A percentile compares a stretch with the other conserved stretches of the same genome.
Evolutionary conservation across 331 rosid species (phyloP).

Genomic region (Telfairia occidentalis): DNA sequence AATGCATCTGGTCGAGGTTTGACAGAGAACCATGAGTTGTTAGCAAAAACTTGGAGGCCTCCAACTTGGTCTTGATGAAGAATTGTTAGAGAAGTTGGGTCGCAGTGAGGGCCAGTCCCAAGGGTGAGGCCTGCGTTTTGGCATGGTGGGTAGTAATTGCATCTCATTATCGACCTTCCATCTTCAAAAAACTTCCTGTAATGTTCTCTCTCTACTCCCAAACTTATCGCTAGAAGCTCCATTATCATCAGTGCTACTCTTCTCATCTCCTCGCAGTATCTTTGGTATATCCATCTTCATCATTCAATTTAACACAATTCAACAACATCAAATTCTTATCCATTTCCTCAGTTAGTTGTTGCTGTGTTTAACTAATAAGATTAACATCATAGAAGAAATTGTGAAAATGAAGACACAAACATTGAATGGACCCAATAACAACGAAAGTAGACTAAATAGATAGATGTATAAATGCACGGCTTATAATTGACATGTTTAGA

Average conservation of each 20-base stretch:
- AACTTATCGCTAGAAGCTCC: constrained; percentile 61
- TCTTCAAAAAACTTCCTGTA: constrained; percentile 49
- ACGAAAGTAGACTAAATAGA: too few species aligned
- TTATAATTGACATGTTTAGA: too few species aligned
- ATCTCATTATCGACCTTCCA: constrained; percentile 55
- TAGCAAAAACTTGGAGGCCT: constrained; percentile 62
- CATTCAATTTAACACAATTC: neutral
- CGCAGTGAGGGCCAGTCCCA: constrained; percentile 87
- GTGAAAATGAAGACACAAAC: too few species aligned
- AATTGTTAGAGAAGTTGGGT: constrained; percentile 65
- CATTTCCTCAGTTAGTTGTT: too few species aligned
- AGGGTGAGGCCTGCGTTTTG: constrained; percentile 36
- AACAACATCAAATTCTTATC: too few species aligned
- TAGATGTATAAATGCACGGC: too few species aligned
- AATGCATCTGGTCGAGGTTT: constrained; percentile 50
- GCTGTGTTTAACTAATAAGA: too few species aligned
- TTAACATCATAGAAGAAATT: too few species aligned
- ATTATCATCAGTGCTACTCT: constrained; percentile 32
- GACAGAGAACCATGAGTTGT: constrained; percentile 47
- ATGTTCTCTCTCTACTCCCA: constrained; percentile 40
- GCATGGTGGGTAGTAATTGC: constrained; percentile 74
- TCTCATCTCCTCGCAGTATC: constrained; percentile 57
- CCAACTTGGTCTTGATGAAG: constrained; percentile 83
- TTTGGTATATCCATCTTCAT: constrained; percentile 43
- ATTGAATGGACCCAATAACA: too few species aligned